Conservation (phyloP, 2,329 filamentous ascomycete species). For the Apiospora pterosperma region DNA sequence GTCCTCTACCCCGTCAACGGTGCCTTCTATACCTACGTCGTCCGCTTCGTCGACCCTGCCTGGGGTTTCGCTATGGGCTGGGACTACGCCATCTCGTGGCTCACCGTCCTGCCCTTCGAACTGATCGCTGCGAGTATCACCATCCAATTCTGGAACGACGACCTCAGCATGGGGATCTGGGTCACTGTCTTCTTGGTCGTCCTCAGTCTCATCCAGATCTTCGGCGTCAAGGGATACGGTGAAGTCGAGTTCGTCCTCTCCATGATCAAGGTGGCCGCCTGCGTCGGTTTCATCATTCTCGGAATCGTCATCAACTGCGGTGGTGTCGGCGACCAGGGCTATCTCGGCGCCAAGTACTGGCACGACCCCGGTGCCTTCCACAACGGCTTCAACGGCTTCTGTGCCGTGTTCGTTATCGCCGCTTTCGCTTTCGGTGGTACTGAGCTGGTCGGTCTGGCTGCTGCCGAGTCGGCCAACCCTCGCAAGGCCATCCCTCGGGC, state of each 20-base stretch:
- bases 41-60: conserved; percentile 59
- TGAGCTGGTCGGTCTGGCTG: conserved; percentile 49
- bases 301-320: conserved; percentile 58
- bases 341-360: conserved; percentile 62
- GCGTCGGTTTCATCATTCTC: conserved; percentile 62
- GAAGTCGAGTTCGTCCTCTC: conserved; percentile 58
- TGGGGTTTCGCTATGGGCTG: conserved; percentile 54
- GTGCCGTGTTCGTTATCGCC: conserved; percentile 48
- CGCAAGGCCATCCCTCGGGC: conserved; percentile 45
- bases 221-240: conserved; percentile 55
- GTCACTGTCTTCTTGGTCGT: conserved; percentile 52
- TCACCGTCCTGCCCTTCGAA: conserved; percentile 50
- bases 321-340: conserved; percentile 52
- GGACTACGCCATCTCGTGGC: conserved; percentile 49
- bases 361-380: conserved; percentile 52
- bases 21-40: conserved; percentile 59
- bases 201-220: conserved; percentile 49
- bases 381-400: conserved; percentile 48
- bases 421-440: conserved; percentile 51
- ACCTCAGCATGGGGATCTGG: conserved; percentile 52
- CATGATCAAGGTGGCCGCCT: conserved; percentile 55
- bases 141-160: conserved; percentile 49
- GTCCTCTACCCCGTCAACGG: conserved; percentile 59
- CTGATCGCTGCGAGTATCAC: conserved; percentile 51
- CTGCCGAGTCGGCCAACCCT: conserved; percentile 48